These are phyloP conservation scores for Terana coerulea DNA, from an alignment of 768 basidiomycete species.

Conservation along the genomic window DNA sequence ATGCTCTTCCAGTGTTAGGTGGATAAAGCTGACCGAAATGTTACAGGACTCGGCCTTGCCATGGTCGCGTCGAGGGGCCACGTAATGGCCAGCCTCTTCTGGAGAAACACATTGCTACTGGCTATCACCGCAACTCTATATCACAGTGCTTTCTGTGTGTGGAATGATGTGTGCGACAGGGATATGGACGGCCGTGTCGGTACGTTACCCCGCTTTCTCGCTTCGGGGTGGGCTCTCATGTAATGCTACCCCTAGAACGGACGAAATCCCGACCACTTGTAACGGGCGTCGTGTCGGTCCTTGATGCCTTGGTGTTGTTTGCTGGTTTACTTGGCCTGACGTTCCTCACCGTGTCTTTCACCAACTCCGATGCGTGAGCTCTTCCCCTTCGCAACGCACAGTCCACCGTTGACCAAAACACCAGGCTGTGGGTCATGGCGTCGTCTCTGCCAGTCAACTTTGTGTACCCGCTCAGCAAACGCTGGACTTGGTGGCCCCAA, in stretches of 20 bases:
- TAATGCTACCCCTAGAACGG: conserved; percentile 24
- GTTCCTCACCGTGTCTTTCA: neutral
- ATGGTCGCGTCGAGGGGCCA: neutral
- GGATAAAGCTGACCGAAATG: neutral
- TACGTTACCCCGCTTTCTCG: conserved; percentile 11
- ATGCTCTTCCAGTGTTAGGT: neutral
- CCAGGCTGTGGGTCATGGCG: conserved; percentile 16
- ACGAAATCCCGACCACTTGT: conserved; percentile 29
- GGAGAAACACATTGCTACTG: neutral
- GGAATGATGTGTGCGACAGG: conserved; percentile 26
- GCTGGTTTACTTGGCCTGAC: conserved; percentile 13
- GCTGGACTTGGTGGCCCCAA: conserved; percentile 59
- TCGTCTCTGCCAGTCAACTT: conserved; percentile 17
- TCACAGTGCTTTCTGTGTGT: conserved; percentile 23
- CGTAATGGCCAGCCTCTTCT: neutral
- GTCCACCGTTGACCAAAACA: too few species aligned
- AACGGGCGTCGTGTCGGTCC: conserved; percentile 25
- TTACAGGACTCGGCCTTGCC: neutral
- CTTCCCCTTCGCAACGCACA: conserved; percentile 4
- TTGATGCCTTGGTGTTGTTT: conserved; percentile 25
- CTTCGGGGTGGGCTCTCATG: too few species aligned
- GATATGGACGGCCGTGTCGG: conserved; percentile 34
- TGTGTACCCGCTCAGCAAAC: conserved; percentile 50
- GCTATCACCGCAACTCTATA: conserved; percentile 8
- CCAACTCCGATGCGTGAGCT: conserved; percentile 3